phyloP scores from a whole-genome alignment of 805 yeast species.

The Saturnispora zaruensis region DNA sequence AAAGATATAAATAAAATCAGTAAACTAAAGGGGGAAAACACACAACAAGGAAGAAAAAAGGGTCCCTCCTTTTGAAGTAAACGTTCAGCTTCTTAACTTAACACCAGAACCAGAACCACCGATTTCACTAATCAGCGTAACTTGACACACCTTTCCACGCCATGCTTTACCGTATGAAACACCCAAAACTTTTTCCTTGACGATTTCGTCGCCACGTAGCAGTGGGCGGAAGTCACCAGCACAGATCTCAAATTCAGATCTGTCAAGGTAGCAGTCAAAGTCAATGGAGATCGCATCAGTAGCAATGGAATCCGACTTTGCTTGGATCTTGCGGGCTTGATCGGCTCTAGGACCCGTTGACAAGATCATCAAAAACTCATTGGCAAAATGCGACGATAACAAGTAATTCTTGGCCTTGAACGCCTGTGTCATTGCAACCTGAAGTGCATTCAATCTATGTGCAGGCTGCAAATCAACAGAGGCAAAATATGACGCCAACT shows the following conservation, averaged over 20 bases:
- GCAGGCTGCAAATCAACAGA: conserved; percentile 71
- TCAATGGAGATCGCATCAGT: conserved; percentile 85
- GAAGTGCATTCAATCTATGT: conserved; percentile 80
- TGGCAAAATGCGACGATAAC: conserved; percentile 83
- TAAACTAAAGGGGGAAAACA: neutral
- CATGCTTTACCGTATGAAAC: conserved; percentile 73
- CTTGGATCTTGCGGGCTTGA: conserved; percentile 75
- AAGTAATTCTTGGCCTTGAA: conserved; percentile 84
- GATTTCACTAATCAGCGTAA: conserved; percentile 67
- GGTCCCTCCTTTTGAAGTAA: neutral
- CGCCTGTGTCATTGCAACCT: conserved; percentile 91
- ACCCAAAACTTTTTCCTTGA: conserved; percentile 77
- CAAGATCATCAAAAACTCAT: conserved; percentile 64
- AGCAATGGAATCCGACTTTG: conserved; percentile 69
- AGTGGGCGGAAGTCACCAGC: conserved; percentile 83
- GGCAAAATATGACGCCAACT: conserved; percentile 93
- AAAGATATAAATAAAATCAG: neutral
- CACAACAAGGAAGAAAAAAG: neutral
- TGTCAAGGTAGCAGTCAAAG: conserved; percentile 62
- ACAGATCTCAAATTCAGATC: conserved; percentile 82
- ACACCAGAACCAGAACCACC: conserved; percentile 93
- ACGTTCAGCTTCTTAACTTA: conserved; percentile 34
- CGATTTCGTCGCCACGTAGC: conserved; percentile 62
- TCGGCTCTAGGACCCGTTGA: conserved; percentile 76
- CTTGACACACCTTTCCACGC: conserved; percentile 70